phyloP scores from a whole-genome alignment of 441 rosid genomes.

The Rhodomyrtus psidioides region DNA sequence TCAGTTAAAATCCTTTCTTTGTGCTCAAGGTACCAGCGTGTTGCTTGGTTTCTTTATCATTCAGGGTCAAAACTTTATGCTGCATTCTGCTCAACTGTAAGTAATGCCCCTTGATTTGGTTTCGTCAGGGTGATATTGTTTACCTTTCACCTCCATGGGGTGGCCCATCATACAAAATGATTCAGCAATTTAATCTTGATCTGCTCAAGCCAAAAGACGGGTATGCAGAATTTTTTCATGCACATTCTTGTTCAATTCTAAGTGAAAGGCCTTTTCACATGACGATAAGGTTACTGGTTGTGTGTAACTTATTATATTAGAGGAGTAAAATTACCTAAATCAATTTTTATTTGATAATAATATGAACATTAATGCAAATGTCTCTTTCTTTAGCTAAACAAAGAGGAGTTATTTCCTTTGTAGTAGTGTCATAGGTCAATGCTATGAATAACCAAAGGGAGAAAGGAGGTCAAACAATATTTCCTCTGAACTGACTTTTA shows the following conservation, averaged over 20 bases:
- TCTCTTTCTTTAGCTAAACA: neutral
- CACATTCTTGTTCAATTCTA: neutral
- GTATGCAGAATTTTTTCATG: slow-evolving; percentile 11
- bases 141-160: slow-evolving; percentile 49
- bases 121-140: slow-evolving; percentile 23
- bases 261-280: neutral
- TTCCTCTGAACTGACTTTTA: neutral
- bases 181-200: slow-evolving; percentile 24
- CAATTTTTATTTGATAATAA: neutral
- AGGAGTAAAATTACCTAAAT: neutral
- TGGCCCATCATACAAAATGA: slow-evolving; percentile 30
- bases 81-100: neutral
- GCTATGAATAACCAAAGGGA: neutral
- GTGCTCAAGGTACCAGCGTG: neutral
- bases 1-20: neutral
- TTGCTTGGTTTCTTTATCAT: neutral
- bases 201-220: slow-evolving; percentile 37
- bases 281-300: neutral
- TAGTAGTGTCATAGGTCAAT: neutral
- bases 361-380: neutral
- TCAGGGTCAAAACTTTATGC: neutral
- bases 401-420: neutral
- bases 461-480: neutral
- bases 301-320: neutral
- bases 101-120: neutral